A percentile compares a stretch with the other conserved stretches of the same genome.
Conservation (phyloP, 73 alveolate genomes). For the Tetrahymena thermophila region DNA sequence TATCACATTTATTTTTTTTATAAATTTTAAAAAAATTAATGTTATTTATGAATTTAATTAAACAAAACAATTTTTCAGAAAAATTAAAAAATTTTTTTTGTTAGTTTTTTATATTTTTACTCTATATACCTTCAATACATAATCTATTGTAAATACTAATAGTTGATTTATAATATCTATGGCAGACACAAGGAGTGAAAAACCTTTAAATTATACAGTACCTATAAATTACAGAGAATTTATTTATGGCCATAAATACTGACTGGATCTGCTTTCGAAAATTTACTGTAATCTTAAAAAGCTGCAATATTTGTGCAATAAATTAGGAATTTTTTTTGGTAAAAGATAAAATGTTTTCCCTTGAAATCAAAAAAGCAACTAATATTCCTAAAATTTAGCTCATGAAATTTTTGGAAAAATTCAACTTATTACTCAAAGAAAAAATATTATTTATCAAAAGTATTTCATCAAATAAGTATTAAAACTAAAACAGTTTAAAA, state of each 20-base stretch:
- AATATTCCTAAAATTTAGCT: slow-evolving; percentile 38
- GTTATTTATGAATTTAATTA: too few species aligned
- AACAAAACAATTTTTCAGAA: neutral
- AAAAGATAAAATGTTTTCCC: slow-evolving; percentile 35
- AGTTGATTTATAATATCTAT: too few species aligned
- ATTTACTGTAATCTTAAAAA: slow-evolving; percentile 14
- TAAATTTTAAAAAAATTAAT: too few species aligned
- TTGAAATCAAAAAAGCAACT: slow-evolving; percentile 23
- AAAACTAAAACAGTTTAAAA: too few species aligned
- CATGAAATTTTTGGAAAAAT: slow-evolving; percentile 28
- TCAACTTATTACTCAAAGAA: slow-evolving; percentile 21
- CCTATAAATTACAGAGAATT: too few species aligned
- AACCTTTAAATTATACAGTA: too few species aligned
- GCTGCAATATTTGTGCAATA: slow-evolving; percentile 20
- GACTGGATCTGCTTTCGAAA: slow-evolving; percentile 3
- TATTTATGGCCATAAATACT: slow-evolving; percentile 42
- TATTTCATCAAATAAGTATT: neutral
- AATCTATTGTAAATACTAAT: too few species aligned
- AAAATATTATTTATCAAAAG: neutral
- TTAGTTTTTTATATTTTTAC: too few species aligned
- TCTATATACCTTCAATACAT: too few species aligned
- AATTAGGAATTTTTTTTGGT: slow-evolving; percentile 42
- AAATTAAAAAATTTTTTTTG: too few species aligned
- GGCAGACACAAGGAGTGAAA: too few species aligned
- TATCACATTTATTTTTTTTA: too few species aligned